Evolutionary conservation across 139 green algal genomes (phyloP).

Genomic region (Nannochloris sp.): DNA sequence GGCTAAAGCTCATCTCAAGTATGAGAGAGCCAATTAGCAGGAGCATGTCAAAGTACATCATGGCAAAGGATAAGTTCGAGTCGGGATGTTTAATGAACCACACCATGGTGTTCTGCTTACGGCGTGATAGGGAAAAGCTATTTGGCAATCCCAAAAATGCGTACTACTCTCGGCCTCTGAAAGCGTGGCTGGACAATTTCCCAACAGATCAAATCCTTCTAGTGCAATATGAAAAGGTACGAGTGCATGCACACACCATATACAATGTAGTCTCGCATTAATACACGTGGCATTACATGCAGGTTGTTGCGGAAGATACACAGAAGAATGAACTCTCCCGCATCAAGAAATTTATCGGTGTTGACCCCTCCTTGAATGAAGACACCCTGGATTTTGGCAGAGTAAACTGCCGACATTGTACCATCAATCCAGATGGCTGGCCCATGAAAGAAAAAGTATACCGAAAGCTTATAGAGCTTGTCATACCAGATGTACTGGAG

Average conservation of each 20-base stretch:
- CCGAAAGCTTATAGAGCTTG: conserved; percentile 1
- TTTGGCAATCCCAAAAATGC: not conserved
- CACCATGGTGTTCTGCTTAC: not conserved
- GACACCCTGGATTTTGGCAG: not conserved
- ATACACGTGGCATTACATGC: too few relatives aligned
- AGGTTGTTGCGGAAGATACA: not conserved
- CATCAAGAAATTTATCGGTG: not conserved
- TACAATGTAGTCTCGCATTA: too few relatives aligned
- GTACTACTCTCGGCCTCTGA: not conserved
- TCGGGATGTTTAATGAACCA: conserved; percentile 5
- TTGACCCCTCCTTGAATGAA: not conserved
- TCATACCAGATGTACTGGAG: conserved; percentile 4
- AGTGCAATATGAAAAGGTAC: not conserved
- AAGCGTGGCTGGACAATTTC: not conserved
- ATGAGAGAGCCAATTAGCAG: conserved; percentile 20
- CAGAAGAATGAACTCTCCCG: not conserved
- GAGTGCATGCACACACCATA: too few relatives aligned
- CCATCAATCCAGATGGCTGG: conserved; percentile 16
- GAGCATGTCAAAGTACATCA: conserved; percentile 14
- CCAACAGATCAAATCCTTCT: not conserved
- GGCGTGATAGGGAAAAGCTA: not conserved
- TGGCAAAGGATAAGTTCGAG: conserved; percentile 15
- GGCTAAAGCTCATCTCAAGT: conserved; percentile 19
- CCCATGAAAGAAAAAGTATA: conserved; percentile 13
- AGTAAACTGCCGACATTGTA: not conserved